phyloP scores from a whole-genome alignment of 129 eudicot genomes.

The Erigeron canadensis region DNA sequence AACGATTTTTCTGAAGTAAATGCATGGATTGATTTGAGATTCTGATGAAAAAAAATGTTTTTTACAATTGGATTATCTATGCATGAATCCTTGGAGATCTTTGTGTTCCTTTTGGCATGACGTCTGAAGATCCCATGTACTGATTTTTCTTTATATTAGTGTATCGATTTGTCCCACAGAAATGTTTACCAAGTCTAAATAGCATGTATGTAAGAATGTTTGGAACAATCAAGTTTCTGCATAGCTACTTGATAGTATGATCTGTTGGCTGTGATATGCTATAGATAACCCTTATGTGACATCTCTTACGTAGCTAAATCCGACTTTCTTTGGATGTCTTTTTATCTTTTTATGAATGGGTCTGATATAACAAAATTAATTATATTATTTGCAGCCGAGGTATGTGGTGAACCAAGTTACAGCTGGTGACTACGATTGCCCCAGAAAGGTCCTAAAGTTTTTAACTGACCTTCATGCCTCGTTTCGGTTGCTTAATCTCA shows the following conservation, averaged over 20 bases:
- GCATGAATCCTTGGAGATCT: too few species aligned
- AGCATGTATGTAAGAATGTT: neutral
- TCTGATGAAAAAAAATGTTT: too few species aligned
- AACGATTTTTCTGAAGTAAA: too few species aligned
- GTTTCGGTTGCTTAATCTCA: slow-evolving; percentile 92
- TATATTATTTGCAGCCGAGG: slow-evolving; percentile 79
- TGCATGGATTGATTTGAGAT: too few species aligned
- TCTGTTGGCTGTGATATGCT: neutral
- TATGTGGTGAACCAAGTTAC: slow-evolving; percentile 96
- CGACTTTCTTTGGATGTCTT: neutral
- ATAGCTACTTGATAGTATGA: neutral
- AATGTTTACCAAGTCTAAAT: neutral
- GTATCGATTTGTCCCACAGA: neutral
- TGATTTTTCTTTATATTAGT: neutral
- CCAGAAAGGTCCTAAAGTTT: slow-evolving; percentile 80
- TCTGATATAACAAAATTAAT: neutral
- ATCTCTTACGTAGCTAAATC: neutral
- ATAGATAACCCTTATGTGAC: neutral
- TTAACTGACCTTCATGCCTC: slow-evolving; percentile 88
- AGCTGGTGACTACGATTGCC: slow-evolving; percentile 93
- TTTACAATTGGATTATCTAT: too few species aligned
- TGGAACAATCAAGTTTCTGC: slow-evolving; percentile 1
- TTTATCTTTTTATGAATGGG: neutral
- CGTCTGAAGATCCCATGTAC: too few species aligned
- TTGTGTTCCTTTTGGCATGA: too few species aligned